Evolutionary conservation across 441 rosid genomes (phyloP), one percentile per base, ranked within the genome.

Genomic region (Erodium texanum): DNA sequence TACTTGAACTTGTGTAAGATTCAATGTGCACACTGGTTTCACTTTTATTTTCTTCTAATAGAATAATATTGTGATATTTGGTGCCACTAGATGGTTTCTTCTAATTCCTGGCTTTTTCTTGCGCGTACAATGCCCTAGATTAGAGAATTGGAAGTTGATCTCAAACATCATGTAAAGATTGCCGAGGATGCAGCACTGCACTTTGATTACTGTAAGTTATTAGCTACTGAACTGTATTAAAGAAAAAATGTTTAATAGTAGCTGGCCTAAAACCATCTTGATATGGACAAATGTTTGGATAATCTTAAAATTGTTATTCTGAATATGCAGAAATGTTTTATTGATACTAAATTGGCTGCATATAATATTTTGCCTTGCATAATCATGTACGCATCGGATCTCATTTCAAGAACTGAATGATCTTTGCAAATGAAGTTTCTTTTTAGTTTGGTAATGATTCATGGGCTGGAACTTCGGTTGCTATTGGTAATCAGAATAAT

Each of bases 151-250:
- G 97, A 89, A 80, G 67, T 77, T 71, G 77, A 68, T 80, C 71
- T 89, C 82, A 94, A 87, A 81, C 88, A 89, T 75, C 86, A 85
- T 16, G 82, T 85, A 80, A 92, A 86, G 79, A 43, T 61, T 29
- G 97, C 97, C 24, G 75, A 82, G 69, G 83, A 87, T 75, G 87
- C 87, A 71, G 75, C 93, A 52, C 19, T 77, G 48, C 78, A 82
- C 64, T 72, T 69, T 64, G 86, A 88, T 77, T 68, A 78, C 38
- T 88, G 92, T 87, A 73, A 89, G 96, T 80, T 71, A 7, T 15
- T 68, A 15, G 38, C 65, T 63, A 34, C 43, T 67, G 63, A 8
- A 36, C 15, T 62, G 16, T 66, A 18, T n/a, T 48, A 14, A 24
- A 3, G 36, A 71, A 71, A 62, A 29, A 15, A 58, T 11, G 38